Conservation (phyloP, 2,329 filamentous ascomycete species). For the Monosporascus sp. region DNA sequence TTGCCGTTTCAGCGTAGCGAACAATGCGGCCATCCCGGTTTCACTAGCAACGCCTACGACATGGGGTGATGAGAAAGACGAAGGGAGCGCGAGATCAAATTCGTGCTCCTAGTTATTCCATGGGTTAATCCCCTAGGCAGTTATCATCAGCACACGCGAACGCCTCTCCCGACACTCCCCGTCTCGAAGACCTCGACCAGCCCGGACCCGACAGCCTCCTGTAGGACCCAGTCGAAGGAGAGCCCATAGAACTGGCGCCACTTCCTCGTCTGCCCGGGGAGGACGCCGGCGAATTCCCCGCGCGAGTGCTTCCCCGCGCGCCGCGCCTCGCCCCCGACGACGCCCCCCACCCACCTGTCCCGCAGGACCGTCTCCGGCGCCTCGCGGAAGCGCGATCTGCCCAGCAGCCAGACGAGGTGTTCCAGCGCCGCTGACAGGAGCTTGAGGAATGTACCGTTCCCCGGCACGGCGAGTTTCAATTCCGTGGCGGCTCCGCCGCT, state of each 20-base stretch:
- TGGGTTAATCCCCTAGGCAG: not conserved
- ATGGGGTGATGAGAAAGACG: too few species aligned
- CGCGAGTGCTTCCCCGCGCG: conserved; percentile 43
- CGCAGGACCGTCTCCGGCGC: conserved; percentile 55
- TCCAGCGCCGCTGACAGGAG: conserved; percentile 56
- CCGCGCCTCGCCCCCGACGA: conserved; percentile 40
- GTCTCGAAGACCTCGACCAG: conserved; percentile 71
- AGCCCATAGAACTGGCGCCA: conserved; percentile 69
- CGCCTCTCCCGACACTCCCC: conserved; percentile 63
- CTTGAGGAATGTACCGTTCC: conserved; percentile 62
- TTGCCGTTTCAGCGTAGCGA: too few species aligned
- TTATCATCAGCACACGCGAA: conserved; percentile 39
- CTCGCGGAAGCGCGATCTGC: conserved; percentile 56
- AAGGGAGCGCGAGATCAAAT: too few species aligned
- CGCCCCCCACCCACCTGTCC: conserved; percentile 67
- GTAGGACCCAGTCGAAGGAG: conserved; percentile 65
- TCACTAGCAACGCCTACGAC: too few species aligned
- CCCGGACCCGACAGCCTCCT: conserved; percentile 65
- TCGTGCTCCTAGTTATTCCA: not conserved
- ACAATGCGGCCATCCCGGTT: too few species aligned
- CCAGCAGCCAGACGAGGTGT: conserved; percentile 56
- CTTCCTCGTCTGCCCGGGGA: conserved; percentile 58
- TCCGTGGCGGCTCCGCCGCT: conserved; percentile 22
- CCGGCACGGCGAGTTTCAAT: conserved; percentile 59
- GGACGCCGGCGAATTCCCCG: conserved; percentile 51